These are phyloP conservation scores for Mycena pura DNA, from an alignment of 768 basidiomycete species.

Conservation along the genomic window DNA sequence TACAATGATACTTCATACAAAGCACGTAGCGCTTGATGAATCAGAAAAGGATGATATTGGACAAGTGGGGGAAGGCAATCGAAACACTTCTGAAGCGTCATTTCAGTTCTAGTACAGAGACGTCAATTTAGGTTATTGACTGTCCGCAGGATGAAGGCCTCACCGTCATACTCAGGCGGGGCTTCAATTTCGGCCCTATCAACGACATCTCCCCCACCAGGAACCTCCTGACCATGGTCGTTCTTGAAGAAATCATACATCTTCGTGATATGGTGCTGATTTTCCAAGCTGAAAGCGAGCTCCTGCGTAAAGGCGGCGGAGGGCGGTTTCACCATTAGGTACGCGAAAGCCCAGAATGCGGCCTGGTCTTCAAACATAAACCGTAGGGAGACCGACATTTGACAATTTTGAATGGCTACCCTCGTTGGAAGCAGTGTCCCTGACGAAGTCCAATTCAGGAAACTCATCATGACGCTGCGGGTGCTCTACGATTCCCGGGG, in stretches of 20 bases:
- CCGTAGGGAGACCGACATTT: neutral
- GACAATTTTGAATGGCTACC: neutral
- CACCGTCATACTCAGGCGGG: neutral
- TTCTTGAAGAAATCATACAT: neutral
- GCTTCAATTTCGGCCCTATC: neutral
- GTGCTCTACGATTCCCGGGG: neutral
- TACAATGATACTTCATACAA: no score
- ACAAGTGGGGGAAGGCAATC: no score
- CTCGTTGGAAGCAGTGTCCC: neutral
- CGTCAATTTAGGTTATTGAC: neutral
- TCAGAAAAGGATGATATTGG: no score
- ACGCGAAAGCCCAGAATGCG: conserved; percentile 2
- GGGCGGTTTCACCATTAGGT: neutral
- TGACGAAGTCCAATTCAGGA: neutral
- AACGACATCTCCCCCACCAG: neutral
- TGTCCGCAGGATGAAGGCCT: neutral
- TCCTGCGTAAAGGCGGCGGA: neutral
- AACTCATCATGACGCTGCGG: neutral
- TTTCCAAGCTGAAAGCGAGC: neutral
- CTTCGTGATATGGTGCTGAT: neutral
- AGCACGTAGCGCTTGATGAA: no score
- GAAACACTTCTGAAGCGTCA: no score
- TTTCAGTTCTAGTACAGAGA: no score
- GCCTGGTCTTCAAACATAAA: neutral
- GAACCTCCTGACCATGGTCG: neutral